phyloP scores from a whole-genome alignment of 805 yeast species.

The Spathaspora passalidarum region DNA sequence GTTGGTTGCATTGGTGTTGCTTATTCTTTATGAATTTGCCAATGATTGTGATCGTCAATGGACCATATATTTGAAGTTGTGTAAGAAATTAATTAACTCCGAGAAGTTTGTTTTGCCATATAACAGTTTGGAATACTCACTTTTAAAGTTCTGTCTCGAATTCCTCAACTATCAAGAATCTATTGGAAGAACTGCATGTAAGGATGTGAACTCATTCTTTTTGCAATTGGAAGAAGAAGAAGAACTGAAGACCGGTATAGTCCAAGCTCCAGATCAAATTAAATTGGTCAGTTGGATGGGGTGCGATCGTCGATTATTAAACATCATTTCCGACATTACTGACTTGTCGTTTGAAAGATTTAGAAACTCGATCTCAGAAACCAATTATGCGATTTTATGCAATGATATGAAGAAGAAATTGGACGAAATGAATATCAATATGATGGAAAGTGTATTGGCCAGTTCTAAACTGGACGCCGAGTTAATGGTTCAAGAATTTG shows the following conservation, averaged over 20 bases:
- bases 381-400: conserved; percentile 13
- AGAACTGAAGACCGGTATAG: conserved; percentile 1
- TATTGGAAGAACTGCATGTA: conserved; percentile 29
- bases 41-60: conserved; percentile 23
- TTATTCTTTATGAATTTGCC: conserved; percentile 25
- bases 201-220: conserved; percentile 21
- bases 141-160: conserved; percentile 22
- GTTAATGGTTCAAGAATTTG: conserved; percentile 3
- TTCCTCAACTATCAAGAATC: conserved; percentile 23
- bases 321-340: conserved; percentile 27
- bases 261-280: conserved; percentile 2
- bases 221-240: conserved; percentile 13
- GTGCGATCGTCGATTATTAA: conserved; percentile 22
- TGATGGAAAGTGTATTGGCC: conserved; percentile 11
- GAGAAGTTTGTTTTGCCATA: conserved; percentile 16
- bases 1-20: conserved; percentile 18
- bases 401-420: conserved; percentile 15
- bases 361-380: conserved; percentile 11
- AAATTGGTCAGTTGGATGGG: conserved; percentile 29
- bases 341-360: conserved; percentile 28
- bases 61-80: conserved; percentile 17
- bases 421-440: conserved; percentile 12
- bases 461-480: not conserved
- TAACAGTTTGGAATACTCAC: conserved; percentile 16
- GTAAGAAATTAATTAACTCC: conserved; percentile 17